Evolutionary conservation across 2,329 filamentous ascomycete species (phyloP).

Genomic region (Paraphaeosphaeria minitans): DNA sequence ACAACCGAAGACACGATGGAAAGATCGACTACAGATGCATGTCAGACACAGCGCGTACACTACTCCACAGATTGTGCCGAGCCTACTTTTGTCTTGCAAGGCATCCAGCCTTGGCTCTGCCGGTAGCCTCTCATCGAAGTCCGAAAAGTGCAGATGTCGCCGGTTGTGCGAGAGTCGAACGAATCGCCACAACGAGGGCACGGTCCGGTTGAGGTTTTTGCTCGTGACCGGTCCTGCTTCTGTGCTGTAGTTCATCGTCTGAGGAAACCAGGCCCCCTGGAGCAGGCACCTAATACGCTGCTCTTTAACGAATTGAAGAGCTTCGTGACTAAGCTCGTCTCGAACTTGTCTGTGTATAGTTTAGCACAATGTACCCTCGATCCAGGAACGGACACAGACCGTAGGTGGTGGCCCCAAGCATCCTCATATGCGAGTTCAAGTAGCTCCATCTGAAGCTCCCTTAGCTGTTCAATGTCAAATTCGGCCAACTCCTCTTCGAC

Average conservation of each 20-base stretch:
- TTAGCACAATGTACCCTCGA: constrained; percentile 25
- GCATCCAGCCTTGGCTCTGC: constrained; percentile 73
- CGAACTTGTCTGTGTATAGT: constrained; percentile 68
- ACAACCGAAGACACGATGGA: constrained; percentile 88
- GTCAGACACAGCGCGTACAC: constrained; percentile 36
- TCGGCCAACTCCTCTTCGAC: constrained; percentile 88
- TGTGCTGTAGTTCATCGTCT: constrained; percentile 56
- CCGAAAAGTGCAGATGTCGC: constrained; percentile 85
- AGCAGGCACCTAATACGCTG: constrained; percentile 90
- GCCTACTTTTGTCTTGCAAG: constrained; percentile 72
- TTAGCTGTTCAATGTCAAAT: constrained; percentile 77
- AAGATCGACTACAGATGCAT: constrained; percentile 68
- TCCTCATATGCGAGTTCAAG: constrained; percentile 91
- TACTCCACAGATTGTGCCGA: constrained; percentile 16
- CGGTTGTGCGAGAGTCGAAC: constrained; percentile 89
- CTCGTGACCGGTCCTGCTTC: constrained; percentile 53
- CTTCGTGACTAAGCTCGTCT: constrained; percentile 88
- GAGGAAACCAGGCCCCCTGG: constrained; percentile 85
- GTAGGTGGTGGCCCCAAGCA: constrained; percentile 88
- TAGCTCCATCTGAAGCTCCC: constrained; percentile 91
- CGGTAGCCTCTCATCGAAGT: constrained; percentile 71
- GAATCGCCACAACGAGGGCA: constrained; percentile 73
- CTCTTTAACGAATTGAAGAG: constrained; percentile 95
- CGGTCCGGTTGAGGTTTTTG: constrained; percentile 48
- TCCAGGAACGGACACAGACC: constrained; percentile 41